Conservation (phyloP, 139 green algal species). For the Chlamydomonas sphaeroides region DNA sequence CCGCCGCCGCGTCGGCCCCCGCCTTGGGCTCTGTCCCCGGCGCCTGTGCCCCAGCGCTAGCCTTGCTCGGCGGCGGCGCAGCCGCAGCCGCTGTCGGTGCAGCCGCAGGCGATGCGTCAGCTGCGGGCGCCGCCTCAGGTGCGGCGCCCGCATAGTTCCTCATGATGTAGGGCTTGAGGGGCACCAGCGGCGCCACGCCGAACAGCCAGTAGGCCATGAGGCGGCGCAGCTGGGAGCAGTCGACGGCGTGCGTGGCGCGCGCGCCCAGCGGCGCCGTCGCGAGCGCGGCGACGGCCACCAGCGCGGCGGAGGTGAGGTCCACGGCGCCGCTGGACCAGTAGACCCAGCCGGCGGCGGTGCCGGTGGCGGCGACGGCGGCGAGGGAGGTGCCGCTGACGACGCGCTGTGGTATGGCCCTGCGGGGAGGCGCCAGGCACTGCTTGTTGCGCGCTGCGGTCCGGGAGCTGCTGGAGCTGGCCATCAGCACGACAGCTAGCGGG, state of each 20-base stretch:
- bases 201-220: constrained; percentile 70
- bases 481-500: no score
- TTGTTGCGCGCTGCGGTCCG: no score
- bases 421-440: no score
- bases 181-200: constrained; percentile 72
- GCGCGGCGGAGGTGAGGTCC: constrained; percentile 61
- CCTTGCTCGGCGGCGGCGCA: background rate
- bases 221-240: constrained; percentile 53
- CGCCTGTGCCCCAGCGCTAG: background rate
- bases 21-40: background rate
- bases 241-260: constrained; percentile 56
- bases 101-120: no score
- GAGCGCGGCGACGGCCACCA: constrained; percentile 68
- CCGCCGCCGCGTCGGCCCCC: constrained; percentile 5
- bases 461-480: no score
- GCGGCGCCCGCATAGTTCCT: background rate
- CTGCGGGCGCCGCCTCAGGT: background rate
- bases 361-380: constrained; percentile 78
- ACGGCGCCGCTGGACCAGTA: constrained; percentile 63
- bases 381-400: constrained; percentile 78
- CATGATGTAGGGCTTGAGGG: constrained; percentile 60
- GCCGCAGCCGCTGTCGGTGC: no score
- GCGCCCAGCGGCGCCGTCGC: constrained; percentile 70
- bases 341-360: constrained; percentile 57
- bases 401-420: constrained; percentile 56